These are phyloP conservation scores for Smithsoniella earleae DNA, from an alignment of 163 green algal species.

Conservation along the genomic window DNA sequence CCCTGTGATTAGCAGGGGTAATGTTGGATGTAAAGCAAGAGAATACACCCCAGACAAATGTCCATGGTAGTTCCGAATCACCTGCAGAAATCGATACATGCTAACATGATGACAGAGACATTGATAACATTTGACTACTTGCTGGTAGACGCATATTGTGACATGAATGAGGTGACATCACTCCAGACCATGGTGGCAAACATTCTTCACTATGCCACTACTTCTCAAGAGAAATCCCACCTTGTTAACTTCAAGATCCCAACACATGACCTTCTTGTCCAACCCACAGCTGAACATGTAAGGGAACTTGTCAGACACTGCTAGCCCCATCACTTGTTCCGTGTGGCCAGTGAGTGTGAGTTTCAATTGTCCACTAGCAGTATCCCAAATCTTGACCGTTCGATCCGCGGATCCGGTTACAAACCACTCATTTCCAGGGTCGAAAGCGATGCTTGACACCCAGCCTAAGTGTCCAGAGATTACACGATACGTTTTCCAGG, in stretches of 20 bases:
- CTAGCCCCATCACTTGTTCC: slow-evolving; percentile 74
- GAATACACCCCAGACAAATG: slow-evolving; percentile 95
- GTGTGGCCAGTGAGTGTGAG: slow-evolving; percentile 98
- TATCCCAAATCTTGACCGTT: slow-evolving; percentile 98
- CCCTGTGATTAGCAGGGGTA: slow-evolving; percentile 91
- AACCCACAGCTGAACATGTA: slow-evolving; percentile 97
- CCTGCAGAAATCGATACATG: slow-evolving; percentile 44
- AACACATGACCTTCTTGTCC: slow-evolving; percentile 99
- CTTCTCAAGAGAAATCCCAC: too few species aligned
- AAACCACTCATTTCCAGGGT: slow-evolving; percentile 96
- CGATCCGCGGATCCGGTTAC: slow-evolving; percentile 79
- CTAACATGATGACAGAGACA: too few species aligned
- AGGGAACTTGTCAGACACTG: slow-evolving; percentile 71
- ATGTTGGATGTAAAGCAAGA: slow-evolving; percentile 82
- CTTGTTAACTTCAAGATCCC: slow-evolving; percentile 99
- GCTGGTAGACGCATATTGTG: too few species aligned
- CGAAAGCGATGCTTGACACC: slow-evolving; percentile 86
- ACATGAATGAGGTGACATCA: too few species aligned
- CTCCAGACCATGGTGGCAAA: too few species aligned
- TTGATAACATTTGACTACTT: too few species aligned
- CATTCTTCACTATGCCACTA: too few species aligned
- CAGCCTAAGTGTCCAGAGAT: slow-evolving; percentile 92
- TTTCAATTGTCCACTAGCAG: slow-evolving; percentile 81
- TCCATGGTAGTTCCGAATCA: slow-evolving; percentile 94
- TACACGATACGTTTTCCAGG: slow-evolving; percentile 92